Evolutionary conservation across 495 filamentous ascomycete species (phyloP).

Genomic region (Podospora comata): DNA sequence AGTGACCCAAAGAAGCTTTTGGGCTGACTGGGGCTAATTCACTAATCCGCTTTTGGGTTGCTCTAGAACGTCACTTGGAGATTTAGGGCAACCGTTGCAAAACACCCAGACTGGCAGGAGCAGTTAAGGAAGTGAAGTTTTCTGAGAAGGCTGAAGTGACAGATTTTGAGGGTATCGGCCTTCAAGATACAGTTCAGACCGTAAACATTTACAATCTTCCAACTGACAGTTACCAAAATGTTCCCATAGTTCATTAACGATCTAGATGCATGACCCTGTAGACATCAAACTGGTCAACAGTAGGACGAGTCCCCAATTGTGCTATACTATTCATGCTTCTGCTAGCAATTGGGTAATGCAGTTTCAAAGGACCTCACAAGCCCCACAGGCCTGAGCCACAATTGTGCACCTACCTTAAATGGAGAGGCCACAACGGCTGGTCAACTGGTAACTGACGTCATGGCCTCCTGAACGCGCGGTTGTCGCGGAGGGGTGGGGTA

Average conservation of each 20-base stretch:
- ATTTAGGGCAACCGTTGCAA: not conserved
- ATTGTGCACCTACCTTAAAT: not conserved
- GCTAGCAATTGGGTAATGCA: not conserved
- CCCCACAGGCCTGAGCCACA: not conserved
- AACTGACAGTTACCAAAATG: not conserved
- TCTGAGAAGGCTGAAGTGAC: not conserved
- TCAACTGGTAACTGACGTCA: slow-evolving; percentile 3
- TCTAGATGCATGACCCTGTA: not conserved
- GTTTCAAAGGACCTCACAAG: not conserved
- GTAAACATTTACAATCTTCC: not conserved
- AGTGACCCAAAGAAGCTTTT: not conserved
- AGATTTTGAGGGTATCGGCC: not conserved
- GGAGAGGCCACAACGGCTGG: not conserved
- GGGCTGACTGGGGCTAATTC: not conserved
- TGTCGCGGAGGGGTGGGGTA: not conserved
- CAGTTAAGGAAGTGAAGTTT: not conserved
- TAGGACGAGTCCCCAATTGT: not conserved
- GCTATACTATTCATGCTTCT: not conserved
- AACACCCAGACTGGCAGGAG: not conserved
- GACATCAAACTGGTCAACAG: not conserved
- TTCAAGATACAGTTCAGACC: not conserved
- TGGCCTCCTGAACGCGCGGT: not conserved
- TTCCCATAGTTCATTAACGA: not conserved
- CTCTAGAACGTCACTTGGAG: not conserved
- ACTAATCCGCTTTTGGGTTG: not conserved